Base-by-base conservation (phyloP, 441 rosid genomes). In the Codiaeum variegatum region DNA sequence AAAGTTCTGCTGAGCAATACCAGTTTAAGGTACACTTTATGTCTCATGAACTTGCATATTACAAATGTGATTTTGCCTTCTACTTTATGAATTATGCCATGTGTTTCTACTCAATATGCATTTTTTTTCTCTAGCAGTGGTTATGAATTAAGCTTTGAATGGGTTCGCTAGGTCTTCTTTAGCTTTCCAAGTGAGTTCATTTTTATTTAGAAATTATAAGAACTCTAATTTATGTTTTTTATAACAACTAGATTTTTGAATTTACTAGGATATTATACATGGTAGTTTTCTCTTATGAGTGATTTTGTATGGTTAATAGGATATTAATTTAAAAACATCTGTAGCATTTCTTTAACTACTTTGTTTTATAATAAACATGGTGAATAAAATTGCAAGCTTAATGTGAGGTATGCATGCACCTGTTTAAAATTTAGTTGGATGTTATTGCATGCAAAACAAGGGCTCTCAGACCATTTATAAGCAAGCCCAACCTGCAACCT, bases 11-110 rank as follows among this genome's bases (percentile, higher is more conserved):
- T n/a, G 81, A 59, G 40, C 82, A 82, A 52, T 69, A 72, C 73
- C 81, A 80, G 83, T 80, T 69, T 13, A 66, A 86, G 92, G 94
- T 90, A 78, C 31, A 67, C 29, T 13, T 66, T 31, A 15, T 52
- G 40, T 67, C 26, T 63, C 26, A 21, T 69, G 28, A n/a, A 29
- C 38, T 66, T 60, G 26, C 32, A 12, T 54, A 13, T 49, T 18
- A 58, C 47, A 11, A 38, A 46, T 44, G 18, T 32, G 34, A 40
- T 23, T 68, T 75, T 63, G 29, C 42, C 54, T 69, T 26, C 36
- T 70, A 18, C 58, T 38, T 24, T 42, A 16, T 73, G 23, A 34
- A 59, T 26, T 31, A 0, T 38, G 40, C 13, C 24, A 23, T 42
- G 21, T 8, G 11, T 54, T 19, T 26, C 36, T 60, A 55, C 21